Base-by-base conservation (phyloP, 208 protist genomes). In the Trichomonas vaginalis region DNA sequence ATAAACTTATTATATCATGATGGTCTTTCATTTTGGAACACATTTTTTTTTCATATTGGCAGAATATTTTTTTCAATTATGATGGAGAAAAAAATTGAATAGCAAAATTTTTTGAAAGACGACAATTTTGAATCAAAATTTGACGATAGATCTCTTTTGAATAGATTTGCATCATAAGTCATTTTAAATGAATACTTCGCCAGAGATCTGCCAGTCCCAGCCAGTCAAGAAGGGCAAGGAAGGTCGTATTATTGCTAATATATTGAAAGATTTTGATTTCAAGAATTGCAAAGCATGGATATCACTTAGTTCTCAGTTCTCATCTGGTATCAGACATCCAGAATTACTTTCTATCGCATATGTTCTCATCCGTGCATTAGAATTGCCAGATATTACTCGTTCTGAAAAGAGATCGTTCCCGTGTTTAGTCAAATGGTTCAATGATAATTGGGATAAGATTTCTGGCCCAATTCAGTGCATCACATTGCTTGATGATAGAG, bases 361-460 rank as follows among this genome's bases (percentile, higher is more conserved):
- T 17, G 32, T 88, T 88, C 39, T 88, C 14, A 45, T 40, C 12
- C 27, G 15, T 37, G 32, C 27, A 9, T 88, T n/a, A 32, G 40
- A 46, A 4, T 27, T 88, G 8, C 82, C 82, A 47, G 39, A 88
- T n/a, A 23, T 88, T 42, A 21, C 82, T 47, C 32, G 82, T 45
- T n/a, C 39, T 47, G 14, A 23, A 32, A 42, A 47, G 17, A 42
- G 82, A 47, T 88, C 82, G 47, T 88, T 88, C 39, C 32, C 32
- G 32, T 27, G 32, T 9, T 47, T 88, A 17, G 32, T 88, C 32
- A 88, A 88, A 40, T 88, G 82, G 82, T 88, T 88, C 32, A 40
- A 88, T 47, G 82, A 88, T 40, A 88, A 88, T 88, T 88, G 82
- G 82, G 82, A 88, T 14, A 88, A 47, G 27, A 88, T 88, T 40